Conservation (phyloP, 306 rosid genomes). For the Ochetophila trinervis region DNA sequence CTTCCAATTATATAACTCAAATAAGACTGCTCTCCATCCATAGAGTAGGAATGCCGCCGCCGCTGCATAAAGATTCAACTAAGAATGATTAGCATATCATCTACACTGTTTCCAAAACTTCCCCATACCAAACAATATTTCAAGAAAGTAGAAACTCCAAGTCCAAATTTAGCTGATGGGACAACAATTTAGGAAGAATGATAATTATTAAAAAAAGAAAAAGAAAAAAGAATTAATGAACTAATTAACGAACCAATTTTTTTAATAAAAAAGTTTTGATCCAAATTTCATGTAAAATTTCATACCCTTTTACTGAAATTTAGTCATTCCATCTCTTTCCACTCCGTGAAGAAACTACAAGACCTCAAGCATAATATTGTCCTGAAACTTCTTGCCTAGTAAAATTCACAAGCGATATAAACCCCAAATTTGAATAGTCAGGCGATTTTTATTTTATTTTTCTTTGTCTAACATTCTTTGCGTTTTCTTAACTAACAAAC, state of each 20-base stretch:
- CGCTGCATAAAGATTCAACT: slow-evolving; percentile 42
- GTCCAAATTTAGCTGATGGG: not conserved
- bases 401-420: not conserved
- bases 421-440: not conserved
- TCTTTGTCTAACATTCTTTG: not conserved
- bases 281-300: no score
- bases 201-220: no score
- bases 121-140: not conserved
- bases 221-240: no score
- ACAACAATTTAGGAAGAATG: not conserved
- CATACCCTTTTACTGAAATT: no score
- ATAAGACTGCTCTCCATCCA: slow-evolving; percentile 89
- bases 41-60: slow-evolving; percentile 66
- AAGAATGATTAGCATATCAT: slow-evolving; percentile 10
- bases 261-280: no score
- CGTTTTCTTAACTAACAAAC: slow-evolving; percentile 17
- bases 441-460: not conserved
- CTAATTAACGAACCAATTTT: no score
- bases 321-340: no score
- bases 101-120: not conserved
- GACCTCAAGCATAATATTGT: not conserved
- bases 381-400: not conserved
- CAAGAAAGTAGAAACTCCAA: not conserved
- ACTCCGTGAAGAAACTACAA: no score
- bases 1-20: slow-evolving; percentile 84